These are phyloP conservation scores for Achlya hypogyna DNA, from an alignment of 352 stramenopile genomes.

Conservation along the genomic window DNA sequence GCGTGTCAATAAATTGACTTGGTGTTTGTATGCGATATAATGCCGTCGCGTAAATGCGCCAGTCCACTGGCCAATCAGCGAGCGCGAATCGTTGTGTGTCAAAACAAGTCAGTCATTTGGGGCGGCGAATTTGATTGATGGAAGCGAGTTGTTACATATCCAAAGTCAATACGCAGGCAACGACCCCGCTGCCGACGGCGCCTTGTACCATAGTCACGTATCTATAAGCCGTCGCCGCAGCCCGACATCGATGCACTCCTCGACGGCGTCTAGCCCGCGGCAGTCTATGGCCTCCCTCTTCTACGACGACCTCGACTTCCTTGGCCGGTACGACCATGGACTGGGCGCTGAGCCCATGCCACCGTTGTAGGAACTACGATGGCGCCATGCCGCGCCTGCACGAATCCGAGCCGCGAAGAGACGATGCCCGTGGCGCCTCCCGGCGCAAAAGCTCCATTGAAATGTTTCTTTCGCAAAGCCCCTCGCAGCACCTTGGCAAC, in stretches of 20 bases:
- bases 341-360: too few relatives aligned
- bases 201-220: not conserved
- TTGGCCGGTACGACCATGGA: conserved; percentile 3
- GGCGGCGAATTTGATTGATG: conserved; percentile 9
- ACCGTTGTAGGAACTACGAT: not conserved
- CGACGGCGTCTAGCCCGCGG: not conserved
- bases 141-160: conserved; percentile 11
- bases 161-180: conserved; percentile 2
- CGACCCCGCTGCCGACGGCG: not conserved
- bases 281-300: conserved; percentile 15
- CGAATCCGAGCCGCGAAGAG: too few relatives aligned
- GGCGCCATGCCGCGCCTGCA: not conserved
- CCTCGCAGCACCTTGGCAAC: conserved; percentile 61
- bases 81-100: not conserved
- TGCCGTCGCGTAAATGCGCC: not conserved
- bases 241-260: not conserved
- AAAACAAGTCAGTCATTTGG: conserved; percentile 8
- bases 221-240: conserved; percentile 7
- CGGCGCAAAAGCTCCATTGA: conserved; percentile 81
- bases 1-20: not conserved
- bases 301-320: conserved; percentile 15
- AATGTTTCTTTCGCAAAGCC: conserved; percentile 81
- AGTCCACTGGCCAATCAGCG: not conserved
- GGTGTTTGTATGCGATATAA: not conserved
- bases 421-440: not conserved